Evolutionary conservation across 768 basidiomycete genomes (phyloP), one percentile per base, ranked within the genome.

Genomic region (Russula brevipes): DNA sequence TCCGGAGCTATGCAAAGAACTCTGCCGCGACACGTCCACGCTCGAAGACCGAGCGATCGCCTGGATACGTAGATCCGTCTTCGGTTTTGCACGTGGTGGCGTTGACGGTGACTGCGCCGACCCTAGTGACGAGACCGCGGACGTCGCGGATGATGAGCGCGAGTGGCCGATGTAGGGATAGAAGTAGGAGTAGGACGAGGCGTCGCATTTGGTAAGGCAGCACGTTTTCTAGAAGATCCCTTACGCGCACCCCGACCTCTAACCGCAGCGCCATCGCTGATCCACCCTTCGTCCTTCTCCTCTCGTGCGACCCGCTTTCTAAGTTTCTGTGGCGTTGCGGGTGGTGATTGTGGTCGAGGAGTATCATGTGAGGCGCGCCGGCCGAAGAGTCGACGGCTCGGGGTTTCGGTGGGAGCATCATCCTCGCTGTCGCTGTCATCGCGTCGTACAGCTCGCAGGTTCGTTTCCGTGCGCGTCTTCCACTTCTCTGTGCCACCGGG

Each of bases 401-500:
- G 50, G 12, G 59, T 39, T 33, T 63, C 67, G 8, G 57, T 33
- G 24, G 1, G 19, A 4, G 41, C 68, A 31, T 73, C 75, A 10
- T 70, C 68, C 57, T 73, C 74, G 35, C 63, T 57, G 19, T 70
- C 71, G 46, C 69, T 73, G 51, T 72, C 71, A 1, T 67, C 67
- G 42, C 63, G 63, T 33, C 69, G 68, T 16, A 55, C 64, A 2
- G 57, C 52, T 38, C 69, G 55, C 11, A 78, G 57, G 66, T 78
- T 75, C 54, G 63, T 67, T 66, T 75, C 76, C 6, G 76, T 79
- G 12, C 77, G 71, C 50, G 75, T 77, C 30, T 71, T 70, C 77
- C 77, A 79, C 33, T 70, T 62, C 1, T 60, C 66, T 11, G 53
- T 3, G 24, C 57, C 36, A 5, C 31, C 19, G 30, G 31, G 49